Evolutionary conservation across 768 basidiomycete genomes (phyloP), one percentile per base, ranked within the genome.

Genomic region (Calocera cornea): DNA sequence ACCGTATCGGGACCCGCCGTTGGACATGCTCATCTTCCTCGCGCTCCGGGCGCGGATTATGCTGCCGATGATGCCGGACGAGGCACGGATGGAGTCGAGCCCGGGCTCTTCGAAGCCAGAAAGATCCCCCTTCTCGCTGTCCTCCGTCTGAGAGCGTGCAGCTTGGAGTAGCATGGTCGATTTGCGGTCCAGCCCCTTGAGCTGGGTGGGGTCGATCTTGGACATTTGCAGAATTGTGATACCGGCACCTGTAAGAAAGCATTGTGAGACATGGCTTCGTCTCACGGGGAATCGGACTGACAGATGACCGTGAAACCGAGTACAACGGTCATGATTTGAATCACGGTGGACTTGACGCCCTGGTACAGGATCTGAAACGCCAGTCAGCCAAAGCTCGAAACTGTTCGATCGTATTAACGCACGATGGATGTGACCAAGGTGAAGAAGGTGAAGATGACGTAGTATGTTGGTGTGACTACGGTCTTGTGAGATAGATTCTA

Each of bases 201-300:
- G 82, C 66, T 86, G 78, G 22, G 80, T 81, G 11, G 97, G 95
- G 74, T 99, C 95, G 71, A 98, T 85, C 78, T 92, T 92, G 75
- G 89, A 92, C 84, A 95, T 88, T 77, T 99, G 97, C 8, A 99
- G 86, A 70, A 99, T 87, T 34, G 89, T 90, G 75, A 98, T 97
- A 22, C 95, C 95, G 24, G 92, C 78, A 73, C 78, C 77, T 68
- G 73, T 74, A 60, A 72, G 27, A n/a, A n/a, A 60, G 65, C 34
- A 8, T n/a, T 1, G 65, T 34, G 22, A n/a, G 64, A 16, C 7
- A 44, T 16, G 33, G 34, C 50, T 66, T 29, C n/a, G 17, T 24
- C 0, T 19, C 12, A 22, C 17, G 64, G 24, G 17, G 17, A 54
- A 14, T 11, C n/a, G 29, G 67, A 68, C 36, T 47, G 34, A 70